phyloP scores from a whole-genome alignment of 2,329 filamentous ascomycete genomes.

The Aspergillus felis region DNA sequence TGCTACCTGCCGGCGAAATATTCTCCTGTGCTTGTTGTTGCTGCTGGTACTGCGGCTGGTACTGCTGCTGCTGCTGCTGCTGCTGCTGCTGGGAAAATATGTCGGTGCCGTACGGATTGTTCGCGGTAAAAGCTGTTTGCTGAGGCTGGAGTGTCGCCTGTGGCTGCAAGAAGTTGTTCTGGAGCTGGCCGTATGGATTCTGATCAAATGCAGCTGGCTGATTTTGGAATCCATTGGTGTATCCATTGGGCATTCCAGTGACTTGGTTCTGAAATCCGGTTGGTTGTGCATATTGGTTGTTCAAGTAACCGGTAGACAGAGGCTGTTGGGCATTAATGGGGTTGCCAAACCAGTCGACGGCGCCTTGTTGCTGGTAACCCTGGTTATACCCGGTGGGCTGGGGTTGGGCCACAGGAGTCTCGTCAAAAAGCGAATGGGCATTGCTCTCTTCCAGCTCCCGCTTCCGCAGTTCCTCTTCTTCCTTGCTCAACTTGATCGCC shows the following conservation, averaged over 20 bases:
- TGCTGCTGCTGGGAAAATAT: constrained; percentile 49
- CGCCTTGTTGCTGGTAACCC: constrained; percentile 93
- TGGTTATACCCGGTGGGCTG: constrained; percentile 91
- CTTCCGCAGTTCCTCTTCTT: constrained; percentile 79
- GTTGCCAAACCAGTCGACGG: constrained; percentile 97
- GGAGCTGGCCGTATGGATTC: constrained; percentile 39
- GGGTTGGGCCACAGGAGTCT: constrained; percentile 64
- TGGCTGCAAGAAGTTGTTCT: constrained; percentile 46
- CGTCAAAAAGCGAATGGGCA: constrained; percentile 82
- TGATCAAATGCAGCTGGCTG: constrained; percentile 69
- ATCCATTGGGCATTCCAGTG: constrained; percentile 67
- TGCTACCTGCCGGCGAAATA: constrained; percentile 71
- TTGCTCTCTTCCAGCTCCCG: constrained; percentile 85
- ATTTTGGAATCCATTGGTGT: constrained; percentile 62
- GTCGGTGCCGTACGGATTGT: constrained; percentile 54
- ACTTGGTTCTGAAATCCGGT: constrained; percentile 64
- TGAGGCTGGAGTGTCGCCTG: constrained; percentile 55
- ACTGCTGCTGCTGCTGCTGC: constrained; percentile 36
- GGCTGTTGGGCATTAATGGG: constrained; percentile 74
- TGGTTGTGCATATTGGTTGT: constrained; percentile 69
- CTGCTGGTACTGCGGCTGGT: constrained; percentile 36
- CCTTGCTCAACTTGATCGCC: constrained; percentile 90
- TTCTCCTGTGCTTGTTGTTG: constrained; percentile 53
- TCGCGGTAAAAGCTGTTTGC: constrained; percentile 55
- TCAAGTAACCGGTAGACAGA: constrained; percentile 64